phyloP scores from a whole-genome alignment of 75 land plant genomes.

The Azolla pinnata region DNA sequence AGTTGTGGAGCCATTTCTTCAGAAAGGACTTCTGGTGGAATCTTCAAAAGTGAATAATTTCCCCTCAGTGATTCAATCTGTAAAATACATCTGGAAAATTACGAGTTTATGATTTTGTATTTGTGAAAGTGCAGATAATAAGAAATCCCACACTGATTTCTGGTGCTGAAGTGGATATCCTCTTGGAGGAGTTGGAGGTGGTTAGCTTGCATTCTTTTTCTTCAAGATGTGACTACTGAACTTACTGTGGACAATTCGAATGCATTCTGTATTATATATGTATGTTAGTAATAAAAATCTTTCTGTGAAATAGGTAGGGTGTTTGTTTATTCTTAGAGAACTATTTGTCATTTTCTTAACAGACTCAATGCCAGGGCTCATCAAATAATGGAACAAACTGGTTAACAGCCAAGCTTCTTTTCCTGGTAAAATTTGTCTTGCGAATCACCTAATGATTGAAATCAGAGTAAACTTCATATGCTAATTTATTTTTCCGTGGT shows the following conservation, averaged over 20 bases:
- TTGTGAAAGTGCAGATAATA: conserved; percentile 15
- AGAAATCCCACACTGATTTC: conserved; percentile 43
- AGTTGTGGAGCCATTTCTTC: conserved; percentile 67
- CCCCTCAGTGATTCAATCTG: not conserved
- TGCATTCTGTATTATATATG: too few species aligned
- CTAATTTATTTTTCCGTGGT: too few species aligned
- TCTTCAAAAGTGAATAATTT: conserved; percentile 1
- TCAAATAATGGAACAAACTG: too few species aligned
- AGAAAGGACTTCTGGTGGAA: not conserved
- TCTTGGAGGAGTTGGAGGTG: conserved; percentile 44
- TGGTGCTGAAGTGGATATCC: conserved; percentile 57
- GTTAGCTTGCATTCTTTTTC: not conserved
- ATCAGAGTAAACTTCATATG: too few species aligned
- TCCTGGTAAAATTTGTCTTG: conserved; percentile 24
- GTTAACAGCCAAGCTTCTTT: conserved; percentile 31
- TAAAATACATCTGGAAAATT: not conserved
- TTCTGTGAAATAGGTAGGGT: too few species aligned
- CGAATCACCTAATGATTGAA: conserved; percentile 3
- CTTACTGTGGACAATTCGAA: too few species aligned
- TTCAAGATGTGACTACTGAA: too few species aligned
- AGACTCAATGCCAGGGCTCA: too few species aligned
- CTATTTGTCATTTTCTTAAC: not conserved
- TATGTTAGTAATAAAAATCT: too few species aligned
- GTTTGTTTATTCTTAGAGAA: not conserved
- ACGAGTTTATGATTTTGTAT: too few species aligned